Conservation (phyloP, 176 grass and related monocot species). For the Oryza australiensis region DNA sequence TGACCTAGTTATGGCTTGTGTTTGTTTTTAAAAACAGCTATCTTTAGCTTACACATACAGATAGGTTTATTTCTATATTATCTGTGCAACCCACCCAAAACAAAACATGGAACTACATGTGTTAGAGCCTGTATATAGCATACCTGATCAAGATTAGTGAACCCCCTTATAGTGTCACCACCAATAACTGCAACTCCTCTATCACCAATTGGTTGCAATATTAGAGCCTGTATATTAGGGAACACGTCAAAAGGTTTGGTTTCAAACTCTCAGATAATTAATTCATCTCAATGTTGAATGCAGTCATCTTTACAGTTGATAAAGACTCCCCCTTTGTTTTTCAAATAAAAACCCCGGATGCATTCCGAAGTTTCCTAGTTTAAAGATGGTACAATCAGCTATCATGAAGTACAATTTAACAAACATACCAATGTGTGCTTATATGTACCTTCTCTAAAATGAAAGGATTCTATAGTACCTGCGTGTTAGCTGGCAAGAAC, state of each 20-base stretch:
- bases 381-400: neutral
- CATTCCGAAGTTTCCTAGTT: neutral
- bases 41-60: neutral
- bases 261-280: neutral
- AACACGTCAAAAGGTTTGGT: neutral
- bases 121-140: neutral
- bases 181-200: constrained; percentile 74
- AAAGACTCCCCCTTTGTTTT: neutral
- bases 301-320: neutral
- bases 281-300: neutral
- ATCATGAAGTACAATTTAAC: neutral
- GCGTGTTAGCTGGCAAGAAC: constrained; percentile 82
- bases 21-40: neutral
- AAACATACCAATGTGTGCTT: neutral
- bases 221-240: constrained; percentile 52
- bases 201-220: constrained; percentile 85
- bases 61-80: neutral
- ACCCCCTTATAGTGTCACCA: constrained; percentile 85
- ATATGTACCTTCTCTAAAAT: constrained; percentile 8
- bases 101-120: neutral
- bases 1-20: neutral
- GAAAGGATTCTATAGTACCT: constrained; percentile 53
- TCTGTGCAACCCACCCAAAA: neutral
- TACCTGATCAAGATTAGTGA: constrained; percentile 83
- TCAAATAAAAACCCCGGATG: neutral